Evolutionary conservation across 2,329 filamentous ascomycete species (phyloP), one percentile per base, ranked within the genome.

Genomic region (Fusarium brevicatenulatum): DNA sequence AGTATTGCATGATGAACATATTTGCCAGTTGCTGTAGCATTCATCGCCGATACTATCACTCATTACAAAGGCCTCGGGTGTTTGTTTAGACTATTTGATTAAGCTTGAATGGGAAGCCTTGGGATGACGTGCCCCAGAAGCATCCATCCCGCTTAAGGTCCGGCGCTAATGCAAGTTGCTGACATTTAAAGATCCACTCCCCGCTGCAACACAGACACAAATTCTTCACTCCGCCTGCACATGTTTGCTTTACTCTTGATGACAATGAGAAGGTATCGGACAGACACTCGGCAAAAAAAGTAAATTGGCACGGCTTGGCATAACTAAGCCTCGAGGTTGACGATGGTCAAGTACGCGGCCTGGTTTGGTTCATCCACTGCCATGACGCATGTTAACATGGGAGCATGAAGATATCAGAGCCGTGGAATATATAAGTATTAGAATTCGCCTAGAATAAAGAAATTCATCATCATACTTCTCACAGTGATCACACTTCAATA

Each of bases 401-500:
- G 7, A 28, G 4, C 18, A 32, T 21, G 6, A 4, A 25, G 12
- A 21, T 32, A 32, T 32, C 11, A 11, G 30, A 12, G 30, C 11
- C 3, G 10, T 16, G 32, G 9, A 16, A 37, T 44, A 34, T 44
- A 44, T 44, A 30, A 25, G 7, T 4, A 5, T n/a, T 2, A n/a
- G 1, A 7, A 8, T 5, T 5, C 25, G 19, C 2, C 15, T 9
- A 2, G 5, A 11, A 16, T 15, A 16, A 3, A 21, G 2, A 16
- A 5, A 18, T 3, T 3, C 7, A 47, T 9, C n/a, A n/a, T 2
- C 10, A 13, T 3, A 16, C 7, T 10, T n/a, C 10, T 16, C 19
- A 16, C 2, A 39, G 19, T 12, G 19, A 7, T 0, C 1, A 2
- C 7, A 16, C 7, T 53, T 2, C 1, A 28, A 13, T 1, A 12